A percentile compares a stretch with the other conserved stretches of the same genome.
These are phyloP conservation scores for Trichophyton equinum DNA, from an alignment of 2,329 filamentous ascomycete species.

Conservation along the genomic window DNA sequence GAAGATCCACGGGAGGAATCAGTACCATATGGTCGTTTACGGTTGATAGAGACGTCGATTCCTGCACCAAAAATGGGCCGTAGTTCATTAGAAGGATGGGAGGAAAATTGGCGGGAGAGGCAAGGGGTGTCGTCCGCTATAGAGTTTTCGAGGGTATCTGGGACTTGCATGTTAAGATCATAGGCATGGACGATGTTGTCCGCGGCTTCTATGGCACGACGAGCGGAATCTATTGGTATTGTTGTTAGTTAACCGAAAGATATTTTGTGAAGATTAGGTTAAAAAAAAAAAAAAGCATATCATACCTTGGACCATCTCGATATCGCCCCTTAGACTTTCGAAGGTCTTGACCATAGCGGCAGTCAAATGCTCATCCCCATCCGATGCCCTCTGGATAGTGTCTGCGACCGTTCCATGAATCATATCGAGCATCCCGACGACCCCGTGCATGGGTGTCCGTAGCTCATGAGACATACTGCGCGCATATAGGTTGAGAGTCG, in stretches of 20 bases:
- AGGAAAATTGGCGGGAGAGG: constrained; percentile 15
- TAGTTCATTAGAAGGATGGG: constrained; percentile 20
- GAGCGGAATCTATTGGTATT: constrained; percentile 47
- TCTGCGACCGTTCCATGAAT: constrained; percentile 63
- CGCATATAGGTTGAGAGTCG: constrained; percentile 57
- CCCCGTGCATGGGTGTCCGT: constrained; percentile 62
- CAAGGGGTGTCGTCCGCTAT: constrained; percentile 25
- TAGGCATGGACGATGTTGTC: constrained; percentile 67
- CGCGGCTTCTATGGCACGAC: constrained; percentile 58
- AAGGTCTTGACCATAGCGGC: constrained; percentile 44
- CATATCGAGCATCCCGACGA: constrained; percentile 63
- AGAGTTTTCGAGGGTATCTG: constrained; percentile 45
- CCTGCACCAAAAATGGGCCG: constrained; percentile 33
- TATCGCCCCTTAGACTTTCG: constrained; percentile 52
- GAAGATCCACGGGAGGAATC: constrained; percentile 24
- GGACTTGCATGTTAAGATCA: constrained; percentile 61
- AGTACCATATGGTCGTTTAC: constrained; percentile 34
- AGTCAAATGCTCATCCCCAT: constrained; percentile 17
- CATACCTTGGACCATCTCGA: constrained; percentile 56
- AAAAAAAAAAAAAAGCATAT: not conserved
- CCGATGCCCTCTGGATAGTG: constrained; percentile 44
- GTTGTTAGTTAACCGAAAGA: not conserved
- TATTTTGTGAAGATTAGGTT: not conserved
- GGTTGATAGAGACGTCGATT: constrained; percentile 31
- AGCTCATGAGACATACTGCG: constrained; percentile 59